A percentile compares a stretch with the other conserved stretches of the same genome.
These are phyloP conservation scores for Candida sanyaensis DNA, from an alignment of 1,139 yeast species.

Conservation along the genomic window DNA sequence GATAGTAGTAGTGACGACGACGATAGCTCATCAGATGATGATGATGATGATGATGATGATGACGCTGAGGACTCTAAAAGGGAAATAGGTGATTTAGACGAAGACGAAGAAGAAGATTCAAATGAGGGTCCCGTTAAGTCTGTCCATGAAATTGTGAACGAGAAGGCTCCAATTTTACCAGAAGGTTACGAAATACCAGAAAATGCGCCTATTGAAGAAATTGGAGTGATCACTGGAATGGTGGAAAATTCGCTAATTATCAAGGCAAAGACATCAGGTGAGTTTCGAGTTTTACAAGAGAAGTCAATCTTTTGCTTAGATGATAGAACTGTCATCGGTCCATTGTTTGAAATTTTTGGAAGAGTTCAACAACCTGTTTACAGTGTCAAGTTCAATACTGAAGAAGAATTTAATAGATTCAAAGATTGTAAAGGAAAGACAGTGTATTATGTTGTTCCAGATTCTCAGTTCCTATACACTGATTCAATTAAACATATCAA, in stretches of 20 bases:
- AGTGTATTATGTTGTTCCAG: constrained; percentile 79
- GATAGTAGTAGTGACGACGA: background rate
- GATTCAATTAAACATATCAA: constrained; percentile 66
- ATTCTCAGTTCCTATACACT: constrained; percentile 77
- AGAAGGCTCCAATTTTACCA: constrained; percentile 68
- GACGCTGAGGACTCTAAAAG: no score
- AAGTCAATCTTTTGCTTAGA: constrained; percentile 79
- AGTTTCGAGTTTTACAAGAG: constrained; percentile 79
- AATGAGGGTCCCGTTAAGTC: constrained; percentile 65
- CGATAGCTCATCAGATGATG: constrained; percentile 14
- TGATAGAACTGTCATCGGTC: constrained; percentile 75
- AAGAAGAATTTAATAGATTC: constrained; percentile 50
- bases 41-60: constrained; percentile 18
- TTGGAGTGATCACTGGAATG: constrained; percentile 71
- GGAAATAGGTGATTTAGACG: constrained; percentile 15
- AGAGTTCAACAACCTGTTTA: constrained; percentile 83
- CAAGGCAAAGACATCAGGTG: constrained; percentile 80
- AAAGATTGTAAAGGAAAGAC: constrained; percentile 53
- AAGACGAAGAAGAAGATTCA: constrained; percentile 48
- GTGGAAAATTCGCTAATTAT: constrained; percentile 76
- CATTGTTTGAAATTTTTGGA: constrained; percentile 88
- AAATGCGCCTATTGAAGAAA: constrained; percentile 64
- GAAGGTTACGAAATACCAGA: constrained; percentile 60
- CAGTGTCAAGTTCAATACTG: constrained; percentile 65
- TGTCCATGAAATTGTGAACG: constrained; percentile 73